Percentiles rank a stretch among this genome's conserved stretches.
phyloP scores from a whole-genome alignment of 2,329 filamentous ascomycete genomes.

The Hymenoscyphus scutula region DNA sequence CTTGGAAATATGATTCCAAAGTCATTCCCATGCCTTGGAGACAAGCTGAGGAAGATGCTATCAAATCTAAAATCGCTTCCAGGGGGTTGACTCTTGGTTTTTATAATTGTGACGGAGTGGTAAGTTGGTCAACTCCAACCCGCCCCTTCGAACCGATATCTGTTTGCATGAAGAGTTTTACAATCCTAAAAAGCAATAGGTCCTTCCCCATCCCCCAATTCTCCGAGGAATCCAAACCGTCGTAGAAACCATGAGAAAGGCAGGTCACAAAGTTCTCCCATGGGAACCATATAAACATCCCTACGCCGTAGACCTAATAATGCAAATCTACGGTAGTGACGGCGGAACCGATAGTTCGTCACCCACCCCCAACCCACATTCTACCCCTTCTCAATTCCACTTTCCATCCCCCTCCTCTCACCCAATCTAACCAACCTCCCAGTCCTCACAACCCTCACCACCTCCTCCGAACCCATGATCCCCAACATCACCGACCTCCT shows the following conservation, averaged over 20 bases:
- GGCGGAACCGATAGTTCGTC: slow-evolving; percentile 27
- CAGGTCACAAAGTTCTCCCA: slow-evolving; percentile 36
- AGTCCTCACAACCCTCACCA: too few species aligned
- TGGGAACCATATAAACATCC: slow-evolving; percentile 38
- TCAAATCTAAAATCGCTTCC: too few species aligned
- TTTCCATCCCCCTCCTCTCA: too few species aligned
- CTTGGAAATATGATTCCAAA: slow-evolving; percentile 41
- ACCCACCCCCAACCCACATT: too few species aligned
- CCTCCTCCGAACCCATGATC: too few species aligned
- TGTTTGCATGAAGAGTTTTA: neutral
- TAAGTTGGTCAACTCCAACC: neutral
- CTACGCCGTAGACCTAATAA: slow-evolving; percentile 30
- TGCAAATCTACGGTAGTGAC: slow-evolving; percentile 31
- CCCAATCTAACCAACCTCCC: too few species aligned
- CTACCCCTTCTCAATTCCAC: too few species aligned
- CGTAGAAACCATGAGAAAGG: slow-evolving; percentile 33
- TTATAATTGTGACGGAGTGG: too few species aligned
- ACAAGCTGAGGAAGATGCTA: slow-evolving; percentile 21
- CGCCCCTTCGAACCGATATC: neutral
- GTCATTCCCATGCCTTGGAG: slow-evolving; percentile 41
- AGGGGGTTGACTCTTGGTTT: too few species aligned
- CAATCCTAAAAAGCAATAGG: neutral
- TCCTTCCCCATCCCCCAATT: slow-evolving; percentile 39
- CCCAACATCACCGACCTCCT: too few species aligned
- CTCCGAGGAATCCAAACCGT: slow-evolving; percentile 36